Conservation (phyloP, 345 rosid genomes). For the Murraya paniculata region DNA sequence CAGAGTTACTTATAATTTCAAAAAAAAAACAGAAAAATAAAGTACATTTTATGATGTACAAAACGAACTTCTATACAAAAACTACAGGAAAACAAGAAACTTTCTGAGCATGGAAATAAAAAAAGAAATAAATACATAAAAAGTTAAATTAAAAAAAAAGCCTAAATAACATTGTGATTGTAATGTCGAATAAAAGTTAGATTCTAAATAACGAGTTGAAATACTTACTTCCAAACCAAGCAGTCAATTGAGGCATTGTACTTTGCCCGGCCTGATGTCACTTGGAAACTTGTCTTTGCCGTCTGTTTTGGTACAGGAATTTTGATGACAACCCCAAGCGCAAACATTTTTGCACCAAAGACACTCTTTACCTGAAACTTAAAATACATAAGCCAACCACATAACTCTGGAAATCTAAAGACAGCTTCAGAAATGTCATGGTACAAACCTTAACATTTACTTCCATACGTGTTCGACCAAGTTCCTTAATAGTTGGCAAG, state of each 20-base stretch:
- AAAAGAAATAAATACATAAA: neutral
- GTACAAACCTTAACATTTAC: slow-evolving; percentile 86
- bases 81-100: neutral
- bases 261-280: slow-evolving; percentile 93
- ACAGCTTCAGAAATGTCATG: slow-evolving; percentile 16
- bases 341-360: slow-evolving; percentile 99
- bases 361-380: slow-evolving; percentile 93
- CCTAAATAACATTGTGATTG: neutral
- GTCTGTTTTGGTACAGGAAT: slow-evolving; percentile 99
- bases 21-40: too few relatives aligned
- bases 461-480: slow-evolving; percentile 99
- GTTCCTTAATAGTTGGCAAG: slow-evolving; percentile 96
- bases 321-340: slow-evolving; percentile 96
- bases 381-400: slow-evolving; percentile 17
- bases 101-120: neutral
- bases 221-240: slow-evolving; percentile 98
- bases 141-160: too few relatives aligned
- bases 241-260: slow-evolving; percentile 94
- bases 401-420: slow-evolving; percentile 18
- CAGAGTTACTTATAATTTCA: neutral
- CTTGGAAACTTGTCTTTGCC: slow-evolving; percentile 97
- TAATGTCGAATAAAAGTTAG: neutral
- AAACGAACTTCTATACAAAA: neutral
- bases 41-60: neutral
- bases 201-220: neutral